Evolutionary conservation across 495 filamentous ascomycete species (phyloP).

Genomic region (Neurospora cerealis): DNA sequence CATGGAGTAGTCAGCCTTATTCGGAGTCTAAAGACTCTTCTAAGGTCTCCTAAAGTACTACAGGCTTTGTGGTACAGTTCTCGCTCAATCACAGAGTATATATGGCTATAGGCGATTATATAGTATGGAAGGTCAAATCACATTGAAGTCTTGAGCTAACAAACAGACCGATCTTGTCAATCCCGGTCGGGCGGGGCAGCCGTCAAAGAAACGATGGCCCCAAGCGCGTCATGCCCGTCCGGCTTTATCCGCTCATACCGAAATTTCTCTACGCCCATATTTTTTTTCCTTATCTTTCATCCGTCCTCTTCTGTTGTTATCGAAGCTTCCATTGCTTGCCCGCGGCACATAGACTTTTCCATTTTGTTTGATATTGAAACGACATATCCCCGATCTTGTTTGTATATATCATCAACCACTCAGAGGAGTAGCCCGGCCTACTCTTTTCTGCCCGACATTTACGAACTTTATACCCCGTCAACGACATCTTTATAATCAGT

Average conservation of each 20-base stretch:
- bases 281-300: not conserved
- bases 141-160: not conserved
- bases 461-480: not conserved
- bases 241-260: not conserved
- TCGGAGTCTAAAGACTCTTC: not conserved
- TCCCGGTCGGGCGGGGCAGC: not conserved
- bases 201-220: not conserved
- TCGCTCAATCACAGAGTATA: not conserved
- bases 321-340: not conserved
- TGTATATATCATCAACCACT: not conserved
- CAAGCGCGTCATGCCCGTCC: not conserved
- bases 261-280: not conserved
- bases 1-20: accelerated
- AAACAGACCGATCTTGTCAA: not conserved
- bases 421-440: not conserved
- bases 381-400: not conserved
- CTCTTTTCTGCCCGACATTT: not conserved
- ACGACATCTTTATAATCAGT: not conserved
- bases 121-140: not conserved
- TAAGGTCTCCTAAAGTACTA: not conserved
- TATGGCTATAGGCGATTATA: not conserved
- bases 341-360: not conserved
- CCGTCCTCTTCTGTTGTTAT: not conserved
- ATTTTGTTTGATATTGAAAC: not conserved
- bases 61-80: not conserved